These are phyloP conservation scores for Ambrosiella beaveri DNA, from an alignment of 2,329 filamentous ascomycete species.

Conservation along the genomic window DNA sequence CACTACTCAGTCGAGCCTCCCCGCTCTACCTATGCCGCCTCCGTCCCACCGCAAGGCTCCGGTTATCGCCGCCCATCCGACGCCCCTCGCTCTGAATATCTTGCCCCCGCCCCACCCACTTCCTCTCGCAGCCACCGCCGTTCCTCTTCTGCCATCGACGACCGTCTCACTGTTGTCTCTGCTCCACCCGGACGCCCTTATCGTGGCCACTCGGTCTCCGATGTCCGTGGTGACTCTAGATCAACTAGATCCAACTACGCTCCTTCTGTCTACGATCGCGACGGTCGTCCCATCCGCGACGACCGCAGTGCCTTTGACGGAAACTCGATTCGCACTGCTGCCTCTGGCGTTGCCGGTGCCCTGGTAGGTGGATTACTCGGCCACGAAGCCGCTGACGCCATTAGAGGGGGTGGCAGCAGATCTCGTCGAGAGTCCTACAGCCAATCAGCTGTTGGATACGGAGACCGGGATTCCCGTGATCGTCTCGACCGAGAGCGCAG, in stretches of 20 bases:
- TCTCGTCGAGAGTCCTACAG: conserved; percentile 14
- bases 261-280: conserved; percentile 21
- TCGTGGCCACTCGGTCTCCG: conserved; percentile 12
- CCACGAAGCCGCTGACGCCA: conserved; percentile 28
- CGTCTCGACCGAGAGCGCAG: conserved; percentile 19
- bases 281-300: conserved; percentile 15
- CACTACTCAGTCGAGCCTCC: conserved; percentile 11
- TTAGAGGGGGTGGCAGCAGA: conserved; percentile 17
- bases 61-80: conserved; percentile 6
- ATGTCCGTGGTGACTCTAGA: conserved; percentile 14
- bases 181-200: conserved; percentile 13
- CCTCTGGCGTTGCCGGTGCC: conserved; percentile 34
- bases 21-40: conserved; percentile 5
- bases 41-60: neutral
- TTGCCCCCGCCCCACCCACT: conserved; percentile 16
- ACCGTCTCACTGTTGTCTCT: neutral
- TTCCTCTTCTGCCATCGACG: conserved; percentile 7
- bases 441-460: conserved; percentile 1
- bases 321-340: conserved; percentile 28
- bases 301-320: conserved; percentile 29
- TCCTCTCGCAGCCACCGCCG: conserved; percentile 16
- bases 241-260: conserved; percentile 22
- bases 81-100: conserved; percentile 9
- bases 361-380: conserved; percentile 37
- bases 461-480: conserved; percentile 15